Base-by-base conservation (phyloP, 805 yeast species). In the Barnettozyma sp. region DNA sequence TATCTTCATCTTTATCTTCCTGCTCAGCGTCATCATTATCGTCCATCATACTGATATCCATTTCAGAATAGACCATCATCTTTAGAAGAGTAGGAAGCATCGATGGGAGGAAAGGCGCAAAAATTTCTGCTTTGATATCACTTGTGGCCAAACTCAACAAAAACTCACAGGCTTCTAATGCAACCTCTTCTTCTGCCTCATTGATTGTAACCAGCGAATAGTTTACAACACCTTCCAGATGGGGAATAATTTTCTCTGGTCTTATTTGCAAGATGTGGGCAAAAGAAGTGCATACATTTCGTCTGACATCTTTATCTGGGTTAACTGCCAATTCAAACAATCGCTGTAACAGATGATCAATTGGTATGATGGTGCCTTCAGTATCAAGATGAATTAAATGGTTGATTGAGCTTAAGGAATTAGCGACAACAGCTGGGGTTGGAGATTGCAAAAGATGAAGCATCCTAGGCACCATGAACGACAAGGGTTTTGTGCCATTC, bases 111-210 rank as follows among this genome's bases (percentile, higher is more conserved):
- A 73, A 74, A 2, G 82, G 78, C 38, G 60, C 59, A 38, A 86
- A 66, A 4, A 74, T 54, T 22, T 56, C 51, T 16, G 70, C 69
- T 7, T 84, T 78, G 4, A 77, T 62, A 21, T 68, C 69, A n/a
- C 59, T 44, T 3, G 86, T 79, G 0, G 88, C 74, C 36, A 90
- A 66, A 2, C 83, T 76, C 29, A 90, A 70, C 40, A 92, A 62
- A 49, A 92, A 87, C 60, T 92, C 97, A 56, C 96, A 86, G 3
- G 95, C 97, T 55, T 88, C 96, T 38, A 88, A 65, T 0, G 95
- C 81, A 22, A 86, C 94, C 36, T 71, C 78, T 46, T 82, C 88
- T 43, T 79, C 78, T 15, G 59, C 58, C 35, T 66, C 65, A 10
- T 71, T 70, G 62, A 90, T 76, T 40, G 87, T 73, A 60, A 87